A percentile compares a stretch with the other conserved stretches of the same genome.
phyloP scores from a whole-genome alignment of 2,329 filamentous ascomycete species.

The Colletotrichum plurivorum region DNA sequence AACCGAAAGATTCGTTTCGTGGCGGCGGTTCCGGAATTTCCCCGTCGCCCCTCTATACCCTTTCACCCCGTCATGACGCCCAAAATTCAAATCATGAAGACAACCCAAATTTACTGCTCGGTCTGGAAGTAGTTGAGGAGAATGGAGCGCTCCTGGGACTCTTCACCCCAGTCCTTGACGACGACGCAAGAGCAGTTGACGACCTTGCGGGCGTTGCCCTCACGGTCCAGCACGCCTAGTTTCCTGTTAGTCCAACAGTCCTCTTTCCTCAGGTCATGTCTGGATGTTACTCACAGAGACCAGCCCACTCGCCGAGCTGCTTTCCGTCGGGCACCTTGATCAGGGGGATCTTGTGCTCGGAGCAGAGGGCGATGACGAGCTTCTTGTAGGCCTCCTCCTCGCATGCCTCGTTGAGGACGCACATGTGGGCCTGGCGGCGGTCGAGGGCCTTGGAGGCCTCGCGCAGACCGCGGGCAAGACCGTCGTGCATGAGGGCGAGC shows the following conservation, averaged over 20 bases:
- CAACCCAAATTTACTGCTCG: conserved; percentile 70
- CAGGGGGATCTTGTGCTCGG: conserved; percentile 99
- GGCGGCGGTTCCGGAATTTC: conserved; percentile 33
- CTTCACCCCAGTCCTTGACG: conserved; percentile 99
- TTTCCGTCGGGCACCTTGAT: conserved; percentile 99
- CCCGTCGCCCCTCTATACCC: conserved; percentile 39
- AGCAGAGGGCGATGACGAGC: conserved; percentile 98
- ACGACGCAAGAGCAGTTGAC: conserved; percentile 99
- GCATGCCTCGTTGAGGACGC: conserved; percentile 99
- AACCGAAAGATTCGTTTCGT: conserved; percentile 52
- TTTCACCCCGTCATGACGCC: conserved; percentile 49
- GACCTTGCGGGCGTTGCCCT: conserved; percentile 99
- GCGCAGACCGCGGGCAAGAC: conserved; percentile 96
- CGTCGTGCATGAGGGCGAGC: conserved; percentile 99
- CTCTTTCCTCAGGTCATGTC: too few relatives aligned
- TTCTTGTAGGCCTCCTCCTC: conserved; percentile 99
- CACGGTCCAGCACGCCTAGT: conserved; percentile 95
- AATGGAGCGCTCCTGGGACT: conserved; percentile 98
- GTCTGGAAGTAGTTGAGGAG: conserved; percentile 99
- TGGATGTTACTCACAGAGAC: conserved; percentile 84
- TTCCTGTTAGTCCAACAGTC: conserved; percentile 47
- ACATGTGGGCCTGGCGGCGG: conserved; percentile 99
- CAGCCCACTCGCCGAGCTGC: conserved; percentile 99
- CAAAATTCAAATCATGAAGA: conserved; percentile 43
- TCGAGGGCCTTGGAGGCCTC: conserved; percentile 99